Conservation (phyloP, 257 asterid species). For the Fraxinus americana region DNA sequence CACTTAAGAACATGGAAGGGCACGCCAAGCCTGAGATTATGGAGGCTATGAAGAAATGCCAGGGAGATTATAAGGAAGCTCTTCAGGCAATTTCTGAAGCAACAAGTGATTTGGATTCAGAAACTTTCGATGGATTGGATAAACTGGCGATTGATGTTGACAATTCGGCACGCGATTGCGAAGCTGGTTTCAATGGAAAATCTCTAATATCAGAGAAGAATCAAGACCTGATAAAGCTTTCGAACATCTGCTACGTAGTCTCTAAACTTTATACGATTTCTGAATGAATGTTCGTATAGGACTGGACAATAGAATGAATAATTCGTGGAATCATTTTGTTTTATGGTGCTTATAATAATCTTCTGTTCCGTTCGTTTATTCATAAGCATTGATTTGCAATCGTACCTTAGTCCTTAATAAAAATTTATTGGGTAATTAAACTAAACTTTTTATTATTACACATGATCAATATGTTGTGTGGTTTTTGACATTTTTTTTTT, state of each 20-base stretch:
- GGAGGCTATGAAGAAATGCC: slow-evolving; percentile 21
- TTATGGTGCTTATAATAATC: too few relatives aligned
- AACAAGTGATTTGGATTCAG: slow-evolving; percentile 34
- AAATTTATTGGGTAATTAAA: too few relatives aligned
- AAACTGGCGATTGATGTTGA: neutral
- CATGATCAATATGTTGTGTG: too few relatives aligned
- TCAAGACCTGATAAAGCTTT: slow-evolving; percentile 27
- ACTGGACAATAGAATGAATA: neutral
- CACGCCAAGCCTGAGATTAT: neutral
- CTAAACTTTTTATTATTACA: too few relatives aligned
- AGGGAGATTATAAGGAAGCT: slow-evolving; percentile 22
- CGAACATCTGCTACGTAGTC: slow-evolving; percentile 33
- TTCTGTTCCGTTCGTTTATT: too few relatives aligned
- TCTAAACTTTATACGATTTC: slow-evolving; percentile 24
- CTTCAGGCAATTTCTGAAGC: slow-evolving; percentile 1
- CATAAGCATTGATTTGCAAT: too few relatives aligned
- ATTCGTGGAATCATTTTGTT: too few relatives aligned
- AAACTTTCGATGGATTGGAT: slow-evolving; percentile 28
- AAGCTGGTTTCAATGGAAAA: neutral
- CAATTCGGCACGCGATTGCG: slow-evolving; percentile 22
- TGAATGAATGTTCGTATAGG: neutral
- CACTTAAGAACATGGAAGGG: neutral
- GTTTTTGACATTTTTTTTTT: too few relatives aligned
- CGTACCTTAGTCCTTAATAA: too few relatives aligned
- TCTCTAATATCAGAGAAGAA: slow-evolving; percentile 21